Base-by-base conservation (phyloP, 176 grass and related monocot species). In the Carex cristatella region DNA sequence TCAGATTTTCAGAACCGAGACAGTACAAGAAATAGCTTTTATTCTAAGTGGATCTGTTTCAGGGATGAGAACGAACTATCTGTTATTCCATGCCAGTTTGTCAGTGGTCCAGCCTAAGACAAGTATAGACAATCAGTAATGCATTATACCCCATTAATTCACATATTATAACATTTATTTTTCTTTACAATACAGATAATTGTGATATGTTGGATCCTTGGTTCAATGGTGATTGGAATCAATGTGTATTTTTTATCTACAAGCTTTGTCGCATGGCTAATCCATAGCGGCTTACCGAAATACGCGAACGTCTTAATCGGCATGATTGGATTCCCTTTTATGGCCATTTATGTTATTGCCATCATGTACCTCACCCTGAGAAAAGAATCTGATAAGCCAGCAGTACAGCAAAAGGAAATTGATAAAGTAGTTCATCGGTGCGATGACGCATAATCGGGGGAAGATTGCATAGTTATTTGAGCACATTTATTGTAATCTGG, bases 181-280 rank as follows among this genome's bases (percentile, higher is more conserved):
- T 81, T 9, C 78, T 19, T 76, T 80, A 14, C 19, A 61, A 48
- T 92, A 58, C 61, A 94, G 93, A 86, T 92, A 80, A 90, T 89
- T 16, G 78, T 88, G 86, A 15, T 87, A 27, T 81, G 90, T n/a
- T 89, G 93, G 90, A 82, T 92, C 14, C 85, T 94, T 53, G 89
- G 88, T 3, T 61, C 62, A 28, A 48, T 88, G 71, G 79, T 94
- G 23, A 87, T 91, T 30, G 85, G 90, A 62, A 86, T 92, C 87
- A 94, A 94, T 55, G 60, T 91, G 9, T 94, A 94, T 85, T 91
- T 91, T 85, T 79, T 94, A 57, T 87, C 87, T 64, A 94, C 84
- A 40, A 88, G 80, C 51, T 90, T 91, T 67, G 55, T 91, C 32
- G 58, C 42, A 60, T 94, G 89, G 85, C 66, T 94, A 62, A 85